These are phyloP conservation scores for Mycena kentingensis DNA, from an alignment of 768 basidiomycete species.

Conservation along the genomic window DNA sequence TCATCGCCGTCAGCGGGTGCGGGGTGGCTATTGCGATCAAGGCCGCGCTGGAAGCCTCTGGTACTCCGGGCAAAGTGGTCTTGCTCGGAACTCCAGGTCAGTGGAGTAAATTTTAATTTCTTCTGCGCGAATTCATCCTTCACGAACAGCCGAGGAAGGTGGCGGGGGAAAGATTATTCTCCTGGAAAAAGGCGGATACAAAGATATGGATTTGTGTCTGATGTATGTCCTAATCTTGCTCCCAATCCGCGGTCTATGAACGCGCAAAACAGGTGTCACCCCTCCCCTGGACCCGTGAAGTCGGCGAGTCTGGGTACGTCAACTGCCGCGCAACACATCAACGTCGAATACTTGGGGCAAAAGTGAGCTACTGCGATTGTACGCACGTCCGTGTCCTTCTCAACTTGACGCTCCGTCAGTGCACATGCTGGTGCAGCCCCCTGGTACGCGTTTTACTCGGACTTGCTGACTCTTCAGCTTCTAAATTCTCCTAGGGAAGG, in stretches of 20 bases:
- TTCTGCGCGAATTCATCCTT: conserved; percentile 9
- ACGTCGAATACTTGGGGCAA: conserved; percentile 74
- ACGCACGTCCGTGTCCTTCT: conserved; percentile 1
- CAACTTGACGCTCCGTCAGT: conserved; percentile 41
- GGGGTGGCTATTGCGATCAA: conserved; percentile 75
- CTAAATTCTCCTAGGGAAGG: conserved; percentile 57
- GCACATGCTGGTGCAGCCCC: conserved; percentile 82
- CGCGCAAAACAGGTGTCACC: conserved; percentile 63
- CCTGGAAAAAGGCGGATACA: conserved; percentile 74
- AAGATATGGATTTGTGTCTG: conserved; percentile 78
- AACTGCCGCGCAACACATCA: conserved; percentile 64
- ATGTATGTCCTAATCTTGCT: conserved; percentile 48
- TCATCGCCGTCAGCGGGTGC: conserved; percentile 78
- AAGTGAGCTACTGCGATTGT: conserved; percentile 46
- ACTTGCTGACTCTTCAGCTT: conserved; percentile 1
- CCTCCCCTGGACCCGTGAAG: conserved; percentile 54
- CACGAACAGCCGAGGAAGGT: conserved; percentile 65
- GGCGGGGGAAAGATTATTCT: conserved; percentile 79
- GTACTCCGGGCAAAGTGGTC: conserved; percentile 66
- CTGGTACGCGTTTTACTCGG: conserved; percentile 46
- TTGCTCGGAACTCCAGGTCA: conserved; percentile 82
- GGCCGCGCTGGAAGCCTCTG: conserved; percentile 62
- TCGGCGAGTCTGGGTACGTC: conserved; percentile 55
- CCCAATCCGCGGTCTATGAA: conserved; percentile 1
- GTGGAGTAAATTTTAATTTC: conserved; percentile 20